Base-by-base conservation (phyloP, 2,329 filamentous ascomycete genomes). In the Pseudogymnoascus sp. region DNA sequence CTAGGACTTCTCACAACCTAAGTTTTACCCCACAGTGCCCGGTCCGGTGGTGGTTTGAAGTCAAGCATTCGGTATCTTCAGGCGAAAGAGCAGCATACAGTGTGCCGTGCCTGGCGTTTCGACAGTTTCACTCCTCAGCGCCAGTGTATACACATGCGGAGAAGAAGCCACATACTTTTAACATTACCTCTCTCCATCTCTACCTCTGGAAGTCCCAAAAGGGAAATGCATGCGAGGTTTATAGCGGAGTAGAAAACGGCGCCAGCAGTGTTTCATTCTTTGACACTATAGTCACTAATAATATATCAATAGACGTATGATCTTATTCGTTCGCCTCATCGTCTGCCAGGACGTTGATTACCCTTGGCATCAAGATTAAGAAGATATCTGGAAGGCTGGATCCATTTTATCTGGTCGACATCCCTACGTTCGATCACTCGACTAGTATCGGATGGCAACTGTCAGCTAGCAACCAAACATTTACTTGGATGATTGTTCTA, bases 41-140 rank as follows among this genome's bases (percentile, higher is more conserved):
- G 9, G 41, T 45, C 41, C 19, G 11, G 41, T 45, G 41, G 41
- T 23, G 41, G 41, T 45, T 45, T 45, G 41, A 45, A 45, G 41
- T 45, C 41, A 14, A 45, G 41, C 41, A 45, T 19, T 45, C 41
- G 11, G 41, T 14, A 23, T 45, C 22, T 45, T 45, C 41, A 45
- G 22, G 41, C 11, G 41, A 45, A 45, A 45, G 5, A 45, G 19
- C 41, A 14, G 41, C 23, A 45, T 45, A 23, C 41, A 23, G 19
- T 14, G 41, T 25, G 45, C 39, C 60, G 52, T 58, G 28, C 22
- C 60, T 62, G 60, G 60, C 25, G 60, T 62, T 62, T 62, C 60
- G 39, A 35, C 39, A 25, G 42, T 62, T 62, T 62, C 60, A 62
- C 52, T 28, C 60, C 42, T 19, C 33, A 38, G 45, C 42, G 60